phyloP scores from a whole-genome alignment of 2,329 filamentous ascomycete species.

The Neonectria punicea region DNA sequence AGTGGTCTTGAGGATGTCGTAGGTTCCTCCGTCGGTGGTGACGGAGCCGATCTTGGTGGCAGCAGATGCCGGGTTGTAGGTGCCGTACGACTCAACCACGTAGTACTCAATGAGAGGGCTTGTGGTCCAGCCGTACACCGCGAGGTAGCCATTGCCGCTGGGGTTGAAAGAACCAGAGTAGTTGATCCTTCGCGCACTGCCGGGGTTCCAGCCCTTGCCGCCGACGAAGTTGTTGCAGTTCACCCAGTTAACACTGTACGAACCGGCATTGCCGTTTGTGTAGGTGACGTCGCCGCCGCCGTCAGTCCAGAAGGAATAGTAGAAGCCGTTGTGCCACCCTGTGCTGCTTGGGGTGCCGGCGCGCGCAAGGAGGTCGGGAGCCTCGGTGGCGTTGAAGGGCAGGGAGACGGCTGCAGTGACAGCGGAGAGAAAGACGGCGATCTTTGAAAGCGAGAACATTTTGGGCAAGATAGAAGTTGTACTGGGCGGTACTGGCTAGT shows the following conservation, averaged over 20 bases:
- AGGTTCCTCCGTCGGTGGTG: conserved; percentile 50
- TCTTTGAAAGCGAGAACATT: conserved; percentile 39
- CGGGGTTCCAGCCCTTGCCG: conserved; percentile 41
- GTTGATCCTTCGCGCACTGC: conserved; percentile 47
- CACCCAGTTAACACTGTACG: conserved; percentile 58
- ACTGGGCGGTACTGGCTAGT: not conserved
- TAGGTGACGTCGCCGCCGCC: conserved; percentile 56
- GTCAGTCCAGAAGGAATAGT: conserved; percentile 62
- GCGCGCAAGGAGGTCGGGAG: conserved; percentile 37
- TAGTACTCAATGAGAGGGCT: conserved; percentile 53
- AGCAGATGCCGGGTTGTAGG: conserved; percentile 46
- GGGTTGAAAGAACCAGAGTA: conserved; percentile 46
- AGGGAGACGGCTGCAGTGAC: conserved; percentile 33
- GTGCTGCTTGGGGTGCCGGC: conserved; percentile 49
- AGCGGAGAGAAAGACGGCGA: conserved; percentile 34
- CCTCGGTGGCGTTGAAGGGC: conserved; percentile 27
- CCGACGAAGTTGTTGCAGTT: conserved; percentile 44
- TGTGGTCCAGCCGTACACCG: conserved; percentile 53
- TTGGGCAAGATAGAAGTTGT: not conserved
- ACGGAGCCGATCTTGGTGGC: conserved; percentile 48
- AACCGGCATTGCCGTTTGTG: conserved; percentile 55
- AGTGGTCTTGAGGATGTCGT: conserved; percentile 51
- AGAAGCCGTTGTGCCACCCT: conserved; percentile 52
- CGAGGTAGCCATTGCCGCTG: conserved; percentile 51
- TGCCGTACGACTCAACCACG: conserved; percentile 51